Percentiles rank a stretch among this genome's conserved stretches.
Conservation (phyloP, 2,329 filamentous ascomycete species). For the Cercospora zeina region DNA sequence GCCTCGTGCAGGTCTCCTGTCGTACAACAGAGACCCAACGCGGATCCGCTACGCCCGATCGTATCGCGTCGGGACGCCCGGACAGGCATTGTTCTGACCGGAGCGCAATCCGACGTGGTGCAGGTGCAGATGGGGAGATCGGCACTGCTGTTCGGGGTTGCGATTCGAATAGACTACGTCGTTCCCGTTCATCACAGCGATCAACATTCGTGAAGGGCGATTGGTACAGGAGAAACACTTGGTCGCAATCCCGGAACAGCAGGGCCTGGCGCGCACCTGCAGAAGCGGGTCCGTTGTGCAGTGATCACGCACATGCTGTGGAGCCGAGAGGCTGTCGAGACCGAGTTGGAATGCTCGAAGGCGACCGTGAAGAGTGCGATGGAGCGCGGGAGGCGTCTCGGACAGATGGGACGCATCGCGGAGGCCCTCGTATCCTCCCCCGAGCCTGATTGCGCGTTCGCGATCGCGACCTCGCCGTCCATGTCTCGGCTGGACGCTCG, state of each 20-base stretch:
- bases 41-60: background rate
- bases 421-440: background rate
- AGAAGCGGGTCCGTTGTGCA: background rate
- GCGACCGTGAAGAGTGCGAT: background rate
- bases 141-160: background rate
- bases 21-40: constrained; percentile 15
- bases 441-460: background rate
- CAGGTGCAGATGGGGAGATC: background rate
- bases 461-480: background rate
- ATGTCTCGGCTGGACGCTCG: background rate
- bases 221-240: background rate
- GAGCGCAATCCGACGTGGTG: background rate
- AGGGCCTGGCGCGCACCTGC: background rate
- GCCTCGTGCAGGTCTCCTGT: constrained; percentile 19
- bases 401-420: background rate
- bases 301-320: background rate
- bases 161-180: background rate
- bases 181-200: background rate
- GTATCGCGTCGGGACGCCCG: background rate
- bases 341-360: background rate
- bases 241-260: background rate
- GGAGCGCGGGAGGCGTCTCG: background rate
- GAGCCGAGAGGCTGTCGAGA: background rate
- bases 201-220: background rate
- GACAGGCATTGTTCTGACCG: background rate